Evolutionary conservation across 352 stramenopile species (phyloP), one percentile per base, ranked within the genome.

Genomic region (Phytophthora palmivora): DNA sequence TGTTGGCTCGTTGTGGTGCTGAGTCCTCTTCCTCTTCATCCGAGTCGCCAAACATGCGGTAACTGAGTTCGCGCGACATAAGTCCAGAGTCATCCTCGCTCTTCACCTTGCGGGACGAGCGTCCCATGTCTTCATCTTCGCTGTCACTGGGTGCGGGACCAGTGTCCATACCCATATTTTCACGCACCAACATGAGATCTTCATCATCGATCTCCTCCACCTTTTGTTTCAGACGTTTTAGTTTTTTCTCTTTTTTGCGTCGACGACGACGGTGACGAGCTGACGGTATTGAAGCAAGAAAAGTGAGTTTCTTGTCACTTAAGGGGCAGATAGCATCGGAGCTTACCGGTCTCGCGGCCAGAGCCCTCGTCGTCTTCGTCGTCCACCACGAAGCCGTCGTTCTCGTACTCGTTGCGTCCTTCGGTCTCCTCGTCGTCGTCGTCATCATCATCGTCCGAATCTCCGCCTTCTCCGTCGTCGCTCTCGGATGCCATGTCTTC

Each of bases 401-500:
- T 90, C 53, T 95, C 87, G 65, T 96, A 96, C 68, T 94, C 86
- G 54, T 96, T 94, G 61, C 87, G 88, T 58, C 92, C 88, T 60
- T 92, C 88, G 14, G 76, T 83, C 3, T 95, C 87, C 14, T 96
- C 87, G n/a, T 95, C 88, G 1, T 88, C 82, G 4, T 94, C 83
- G 11, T 91, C 82, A 18, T 91, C 80, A 4, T 84, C 82, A 16
- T 92, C 79, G 42, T 93, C 86, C 18, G 74, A 87, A 53, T 85
- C 74, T 38, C 44, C 58, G 19, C 61, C 65, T 55, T 72, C 79
- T 24, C 69, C 88, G 49, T 94, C 88, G 33, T 94, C 88, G 36
- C 88, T 96, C 51, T 96, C 88, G 0, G 88, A 96, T 28, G 88
- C 88, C 63, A 91, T 85, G 43, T 96, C 88, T n/a, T 96, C 87